phyloP scores from a whole-genome alignment of 179 eudicot genomes.

The Amaranthus tricolor region DNA sequence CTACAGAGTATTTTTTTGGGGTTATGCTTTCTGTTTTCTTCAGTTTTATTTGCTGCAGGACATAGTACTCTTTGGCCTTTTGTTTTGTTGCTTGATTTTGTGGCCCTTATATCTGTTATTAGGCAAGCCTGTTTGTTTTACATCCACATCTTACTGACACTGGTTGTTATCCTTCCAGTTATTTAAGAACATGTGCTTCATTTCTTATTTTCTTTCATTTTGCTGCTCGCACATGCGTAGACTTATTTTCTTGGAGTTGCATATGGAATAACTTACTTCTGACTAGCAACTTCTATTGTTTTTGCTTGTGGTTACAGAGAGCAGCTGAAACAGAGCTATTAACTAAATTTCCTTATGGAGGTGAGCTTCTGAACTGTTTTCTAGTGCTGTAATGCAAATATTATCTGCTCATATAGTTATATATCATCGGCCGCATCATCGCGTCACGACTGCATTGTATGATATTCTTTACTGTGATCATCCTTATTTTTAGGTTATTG shows the following conservation, averaged over 20 bases:
- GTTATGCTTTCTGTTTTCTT: background rate
- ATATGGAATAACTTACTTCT: background rate
- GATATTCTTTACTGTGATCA: no score
- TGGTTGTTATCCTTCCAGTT: background rate
- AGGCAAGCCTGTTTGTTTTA: background rate
- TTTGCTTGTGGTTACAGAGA: conserved; percentile 41
- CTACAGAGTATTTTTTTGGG: background rate
- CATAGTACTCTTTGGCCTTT: background rate
- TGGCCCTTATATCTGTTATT: background rate
- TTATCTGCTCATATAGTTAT: no score
- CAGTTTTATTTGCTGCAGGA: background rate
- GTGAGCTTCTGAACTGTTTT: conserved; percentile 29
- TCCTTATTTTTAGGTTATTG: no score
- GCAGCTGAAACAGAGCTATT: conserved; percentile 85
- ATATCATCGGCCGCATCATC: no score
- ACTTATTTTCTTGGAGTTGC: background rate
- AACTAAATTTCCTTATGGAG: conserved; percentile 78
- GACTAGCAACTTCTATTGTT: conserved; percentile 7
- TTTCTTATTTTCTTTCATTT: background rate
- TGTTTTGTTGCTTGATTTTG: background rate
- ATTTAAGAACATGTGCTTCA: background rate
- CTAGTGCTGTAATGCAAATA: background rate
- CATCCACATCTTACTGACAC: background rate
- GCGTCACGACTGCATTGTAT: no score
- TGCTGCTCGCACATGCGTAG: background rate